These are phyloP conservation scores for Pholiota microspora DNA, from an alignment of 768 basidiomycete species.

Conservation along the genomic window DNA sequence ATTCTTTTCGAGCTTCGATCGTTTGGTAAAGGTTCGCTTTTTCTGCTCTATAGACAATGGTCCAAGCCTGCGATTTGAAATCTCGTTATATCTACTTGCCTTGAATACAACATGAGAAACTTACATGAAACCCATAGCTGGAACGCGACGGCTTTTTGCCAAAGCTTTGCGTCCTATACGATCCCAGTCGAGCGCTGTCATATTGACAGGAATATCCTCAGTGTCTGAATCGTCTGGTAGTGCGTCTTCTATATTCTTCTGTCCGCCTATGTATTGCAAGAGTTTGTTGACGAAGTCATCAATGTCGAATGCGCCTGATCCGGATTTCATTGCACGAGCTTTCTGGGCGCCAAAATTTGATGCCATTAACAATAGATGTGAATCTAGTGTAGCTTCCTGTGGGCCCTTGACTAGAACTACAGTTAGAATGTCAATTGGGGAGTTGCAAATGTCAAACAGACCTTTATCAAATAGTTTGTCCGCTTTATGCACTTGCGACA, in stretches of 20 bases:
- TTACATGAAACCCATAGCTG: conserved; percentile 88
- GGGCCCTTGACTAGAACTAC: conserved; percentile 63
- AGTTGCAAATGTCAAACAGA: conserved; percentile 16
- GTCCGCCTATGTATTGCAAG: conserved; percentile 74
- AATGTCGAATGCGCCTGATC: conserved; percentile 84
- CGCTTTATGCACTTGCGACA: conserved; percentile 52
- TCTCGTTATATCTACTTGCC: conserved; percentile 13
- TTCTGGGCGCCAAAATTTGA: conserved; percentile 81
- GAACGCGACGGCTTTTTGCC: conserved; percentile 75
- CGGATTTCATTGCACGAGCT: conserved; percentile 89
- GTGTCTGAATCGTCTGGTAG: conserved; percentile 48
- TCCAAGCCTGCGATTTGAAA: conserved; percentile 94
- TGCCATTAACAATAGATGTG: conserved; percentile 72
- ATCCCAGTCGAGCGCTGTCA: conserved; percentile 70
- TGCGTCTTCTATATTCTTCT: conserved; percentile 42
- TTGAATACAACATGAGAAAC: conserved; percentile 16
- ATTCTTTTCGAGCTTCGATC: conserved; percentile 70
- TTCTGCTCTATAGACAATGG: conserved; percentile 87
- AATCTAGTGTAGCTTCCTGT: conserved; percentile 89
- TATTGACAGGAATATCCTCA: conserved; percentile 48
- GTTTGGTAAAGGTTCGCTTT: conserved; percentile 58
- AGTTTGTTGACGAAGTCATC: conserved; percentile 87
- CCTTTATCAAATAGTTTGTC: conserved; percentile 67
- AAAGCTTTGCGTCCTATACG: conserved; percentile 82
- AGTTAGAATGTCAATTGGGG: neutral